These are phyloP conservation scores for Gossypium rotundifolium DNA, from an alignment of 345 rosid genomes.

Conservation along the genomic window DNA sequence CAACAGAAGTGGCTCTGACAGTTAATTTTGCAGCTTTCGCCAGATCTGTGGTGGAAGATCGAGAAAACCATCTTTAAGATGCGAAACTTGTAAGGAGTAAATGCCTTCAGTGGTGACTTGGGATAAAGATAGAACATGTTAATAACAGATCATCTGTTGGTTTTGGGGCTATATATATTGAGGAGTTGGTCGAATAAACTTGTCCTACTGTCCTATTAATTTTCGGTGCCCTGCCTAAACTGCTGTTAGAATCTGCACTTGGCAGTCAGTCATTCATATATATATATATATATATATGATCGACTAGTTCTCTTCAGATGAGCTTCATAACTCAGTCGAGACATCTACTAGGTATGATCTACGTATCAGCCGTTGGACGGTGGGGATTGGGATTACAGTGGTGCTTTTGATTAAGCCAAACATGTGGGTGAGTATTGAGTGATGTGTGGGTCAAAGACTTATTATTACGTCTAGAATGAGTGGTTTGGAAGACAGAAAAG, in stretches of 20 bases:
- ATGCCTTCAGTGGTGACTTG: constrained; percentile 34
- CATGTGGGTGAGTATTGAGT: constrained; percentile 18
- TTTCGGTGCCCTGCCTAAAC: constrained; percentile 21
- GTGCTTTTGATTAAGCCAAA: background rate
- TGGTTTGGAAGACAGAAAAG: background rate
- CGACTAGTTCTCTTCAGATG: constrained; percentile 11
- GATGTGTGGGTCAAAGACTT: constrained; percentile 11
- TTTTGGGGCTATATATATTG: constrained; percentile 24
- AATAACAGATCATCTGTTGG: constrained; percentile 26
- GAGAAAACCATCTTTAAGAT: constrained; percentile 26
- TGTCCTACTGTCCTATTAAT: constrained; percentile 23
- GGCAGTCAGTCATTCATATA: constrained; percentile 10
- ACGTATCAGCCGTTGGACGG: constrained; percentile 14
- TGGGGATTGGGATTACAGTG: constrained; percentile 13
- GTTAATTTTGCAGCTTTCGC: constrained; percentile 27
- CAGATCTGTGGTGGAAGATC: constrained; percentile 25
- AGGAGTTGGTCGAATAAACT: constrained; percentile 30
- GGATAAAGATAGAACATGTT: constrained; percentile 38
- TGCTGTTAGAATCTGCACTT: constrained; percentile 15
- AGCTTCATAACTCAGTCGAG: constrained; percentile 17
- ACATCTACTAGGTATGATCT: background rate
- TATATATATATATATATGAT: constrained; percentile 6
- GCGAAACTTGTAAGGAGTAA: constrained; percentile 32
- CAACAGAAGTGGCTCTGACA: background rate
- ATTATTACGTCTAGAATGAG: background rate